Evolutionary conservation across 257 asterid species (phyloP).

Genomic region (Ophiorrhiza pumila): DNA sequence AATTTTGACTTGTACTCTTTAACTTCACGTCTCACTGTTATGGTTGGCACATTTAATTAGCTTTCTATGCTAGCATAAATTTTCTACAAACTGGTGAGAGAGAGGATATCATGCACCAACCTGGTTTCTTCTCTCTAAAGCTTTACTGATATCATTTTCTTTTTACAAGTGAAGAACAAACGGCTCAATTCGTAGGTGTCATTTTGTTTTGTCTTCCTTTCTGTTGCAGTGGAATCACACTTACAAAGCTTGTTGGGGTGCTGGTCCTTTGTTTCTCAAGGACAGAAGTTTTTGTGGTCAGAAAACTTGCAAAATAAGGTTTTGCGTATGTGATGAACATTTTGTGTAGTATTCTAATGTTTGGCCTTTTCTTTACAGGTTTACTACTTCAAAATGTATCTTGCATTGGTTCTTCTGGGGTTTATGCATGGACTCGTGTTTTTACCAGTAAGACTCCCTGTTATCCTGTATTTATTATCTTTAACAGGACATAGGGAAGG

Average conservation of each 20-base stretch:
- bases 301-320: conserved; percentile 12
- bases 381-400: conserved; percentile 93
- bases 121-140: not conserved
- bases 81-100: not conserved
- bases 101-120: not conserved
- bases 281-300: conserved; percentile 93
- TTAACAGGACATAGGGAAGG: not conserved
- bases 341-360: conserved; percentile 3
- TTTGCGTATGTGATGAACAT: not conserved
- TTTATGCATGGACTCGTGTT: conserved; percentile 85
- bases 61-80: not conserved
- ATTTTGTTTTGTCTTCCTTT: not conserved
- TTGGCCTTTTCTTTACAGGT: conserved; percentile 46
- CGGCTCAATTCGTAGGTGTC: not conserved
- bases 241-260: conserved; percentile 95
- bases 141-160: not conserved
- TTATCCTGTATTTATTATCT: not conserved
- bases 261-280: conserved; percentile 87
- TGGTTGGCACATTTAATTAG: not conserved
- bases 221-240: conserved; percentile 87
- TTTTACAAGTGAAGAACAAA: not conserved
- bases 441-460: conserved; percentile 66
- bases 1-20: too few species aligned
- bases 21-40: too few species aligned
- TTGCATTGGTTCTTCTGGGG: conserved; percentile 86